Evolutionary conservation across 208 protist genomes (phyloP).

Genomic region (Angomonas desouzai): DNA sequence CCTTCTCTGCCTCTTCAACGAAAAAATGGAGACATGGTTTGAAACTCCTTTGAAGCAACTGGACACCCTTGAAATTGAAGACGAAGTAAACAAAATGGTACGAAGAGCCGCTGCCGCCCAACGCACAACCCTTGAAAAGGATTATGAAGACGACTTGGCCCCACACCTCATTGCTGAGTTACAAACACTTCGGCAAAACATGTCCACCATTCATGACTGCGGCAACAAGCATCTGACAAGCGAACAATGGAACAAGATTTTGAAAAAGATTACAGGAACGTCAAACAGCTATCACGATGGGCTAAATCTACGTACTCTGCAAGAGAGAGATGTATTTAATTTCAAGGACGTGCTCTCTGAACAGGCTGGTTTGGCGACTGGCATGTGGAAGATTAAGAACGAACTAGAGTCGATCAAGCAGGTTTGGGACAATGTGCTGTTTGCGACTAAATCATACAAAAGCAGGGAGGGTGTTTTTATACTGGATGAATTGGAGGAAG

Average conservation of each 20-base stretch:
- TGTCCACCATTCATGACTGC: slow-evolving; percentile 89
- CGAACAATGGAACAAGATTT: slow-evolving; percentile 90
- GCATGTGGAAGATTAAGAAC: slow-evolving; percentile 92
- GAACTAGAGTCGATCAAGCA: slow-evolving; percentile 85
- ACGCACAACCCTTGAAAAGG: slow-evolving; percentile 70
- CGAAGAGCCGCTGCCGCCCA: slow-evolving; percentile 60
- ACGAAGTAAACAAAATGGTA: slow-evolving; percentile 79
- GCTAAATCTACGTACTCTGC: slow-evolving; percentile 71
- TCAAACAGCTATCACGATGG: slow-evolving; percentile 87
- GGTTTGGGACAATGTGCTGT: slow-evolving; percentile 75
- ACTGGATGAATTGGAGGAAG: slow-evolving; percentile 85
- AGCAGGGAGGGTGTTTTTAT: slow-evolving; percentile 86
- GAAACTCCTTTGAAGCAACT: slow-evolving; percentile 75
- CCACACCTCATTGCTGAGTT: slow-evolving; percentile 77
- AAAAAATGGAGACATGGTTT: slow-evolving; percentile 84
- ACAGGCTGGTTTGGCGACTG: slow-evolving; percentile 88
- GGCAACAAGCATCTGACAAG: slow-evolving; percentile 91
- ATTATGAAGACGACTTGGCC: slow-evolving; percentile 81
- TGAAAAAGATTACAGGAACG: slow-evolving; percentile 80
- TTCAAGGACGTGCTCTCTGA: slow-evolving; percentile 86
- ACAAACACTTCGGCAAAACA: slow-evolving; percentile 68
- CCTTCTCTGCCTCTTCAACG: slow-evolving; percentile 74
- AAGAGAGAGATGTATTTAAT: slow-evolving; percentile 80
- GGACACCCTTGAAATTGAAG: slow-evolving; percentile 80
- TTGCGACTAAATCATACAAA: slow-evolving; percentile 85